Evolutionary conservation across 2,329 filamentous ascomycete genomes (phyloP), one percentile per base, ranked within the genome.

Genomic region (Diaporthe sp.): DNA sequence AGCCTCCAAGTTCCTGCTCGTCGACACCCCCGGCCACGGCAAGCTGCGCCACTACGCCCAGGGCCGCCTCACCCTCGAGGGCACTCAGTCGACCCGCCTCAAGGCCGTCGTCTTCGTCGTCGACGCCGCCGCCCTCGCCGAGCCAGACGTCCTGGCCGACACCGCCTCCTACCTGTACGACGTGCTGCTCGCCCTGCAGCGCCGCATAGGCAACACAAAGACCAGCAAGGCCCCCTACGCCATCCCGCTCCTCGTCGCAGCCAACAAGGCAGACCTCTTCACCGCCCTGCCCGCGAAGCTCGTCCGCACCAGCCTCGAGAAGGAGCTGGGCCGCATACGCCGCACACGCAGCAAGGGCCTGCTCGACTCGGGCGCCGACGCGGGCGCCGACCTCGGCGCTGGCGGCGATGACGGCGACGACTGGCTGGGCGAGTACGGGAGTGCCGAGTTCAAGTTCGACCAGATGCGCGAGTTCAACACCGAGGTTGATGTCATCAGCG

Each of bases 191-290:
- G 82, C 90, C 4, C 87, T 99, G 74, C 97, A 98, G 85, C 94
- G 92, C 83, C 89, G 92, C 15, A 79, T 78, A 71, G 78, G 78
- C 42, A 81, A 79, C 65, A 76, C 78, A 72, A 83, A 81, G 77
- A 76, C 79, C 56, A 83, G 81, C 78, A 92, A 91, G 78, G 87
- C 86, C 0, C 88, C 90, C 0, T 84, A 86, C 30, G 87, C 90
- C 30, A 88, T 97, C 12, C 92, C 94, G 0, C 88, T 99, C 10
- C 88, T 99, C 47, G 87, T 99, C 44, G 96, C 95, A 2, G 96
- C 95, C 71, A 99, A 98, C 84, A 99, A 99, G 88, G 90, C 95
- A 81, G 97, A 99, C 82, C 88, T 99, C 1, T 99, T 99, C 82
- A 98, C 97, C 0, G 95, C 96, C 10, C 85, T 98, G 69, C 97